Percentiles rank a stretch among this genome's conserved stretches.
These are phyloP conservation scores for Apostasia shenzhenica DNA, from an alignment of 106 monocot genomes.

Conservation along the genomic window DNA sequence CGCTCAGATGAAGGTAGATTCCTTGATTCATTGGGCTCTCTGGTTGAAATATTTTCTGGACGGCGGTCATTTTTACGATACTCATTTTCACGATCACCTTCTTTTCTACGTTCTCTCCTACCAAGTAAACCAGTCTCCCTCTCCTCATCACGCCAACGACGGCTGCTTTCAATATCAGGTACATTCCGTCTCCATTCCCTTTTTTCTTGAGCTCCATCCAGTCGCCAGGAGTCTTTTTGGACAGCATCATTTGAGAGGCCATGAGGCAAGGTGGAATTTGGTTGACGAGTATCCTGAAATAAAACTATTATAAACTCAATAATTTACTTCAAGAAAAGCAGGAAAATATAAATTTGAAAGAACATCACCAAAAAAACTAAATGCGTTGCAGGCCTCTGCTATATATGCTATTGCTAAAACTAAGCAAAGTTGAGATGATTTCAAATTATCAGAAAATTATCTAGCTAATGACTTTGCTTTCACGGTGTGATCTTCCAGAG, in stretches of 20 bases:
- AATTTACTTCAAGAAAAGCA: too few relatives aligned
- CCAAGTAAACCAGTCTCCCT: slow-evolving; percentile 88
- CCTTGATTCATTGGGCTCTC: slow-evolving; percentile 58
- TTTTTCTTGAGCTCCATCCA: slow-evolving; percentile 62
- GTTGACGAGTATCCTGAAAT: slow-evolving; percentile 46
- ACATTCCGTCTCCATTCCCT: slow-evolving; percentile 74
- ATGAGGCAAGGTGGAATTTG: slow-evolving; percentile 21
- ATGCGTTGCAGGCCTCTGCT: too few relatives aligned
- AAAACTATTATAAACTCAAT: background rate
- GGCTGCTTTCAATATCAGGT: slow-evolving; percentile 56
- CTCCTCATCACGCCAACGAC: slow-evolving; percentile 98
- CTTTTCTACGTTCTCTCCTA: slow-evolving; percentile 86
- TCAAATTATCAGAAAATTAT: too few relatives aligned
- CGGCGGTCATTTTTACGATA: slow-evolving; percentile 70
- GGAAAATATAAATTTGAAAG: too few relatives aligned
- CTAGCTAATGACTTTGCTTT: too few relatives aligned
- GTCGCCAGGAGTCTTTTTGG: slow-evolving; percentile 65
- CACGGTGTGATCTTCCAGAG: too few relatives aligned
- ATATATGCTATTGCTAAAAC: too few relatives aligned
- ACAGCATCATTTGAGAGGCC: slow-evolving; percentile 34
- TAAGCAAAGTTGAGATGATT: too few relatives aligned
- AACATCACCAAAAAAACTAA: too few relatives aligned
- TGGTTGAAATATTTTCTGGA: slow-evolving; percentile 30
- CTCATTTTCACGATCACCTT: slow-evolving; percentile 75
- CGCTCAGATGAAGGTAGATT: slow-evolving; percentile 39